Conservation (phyloP, 2,329 filamentous ascomycete genomes). For the Cytospora mali region DNA sequence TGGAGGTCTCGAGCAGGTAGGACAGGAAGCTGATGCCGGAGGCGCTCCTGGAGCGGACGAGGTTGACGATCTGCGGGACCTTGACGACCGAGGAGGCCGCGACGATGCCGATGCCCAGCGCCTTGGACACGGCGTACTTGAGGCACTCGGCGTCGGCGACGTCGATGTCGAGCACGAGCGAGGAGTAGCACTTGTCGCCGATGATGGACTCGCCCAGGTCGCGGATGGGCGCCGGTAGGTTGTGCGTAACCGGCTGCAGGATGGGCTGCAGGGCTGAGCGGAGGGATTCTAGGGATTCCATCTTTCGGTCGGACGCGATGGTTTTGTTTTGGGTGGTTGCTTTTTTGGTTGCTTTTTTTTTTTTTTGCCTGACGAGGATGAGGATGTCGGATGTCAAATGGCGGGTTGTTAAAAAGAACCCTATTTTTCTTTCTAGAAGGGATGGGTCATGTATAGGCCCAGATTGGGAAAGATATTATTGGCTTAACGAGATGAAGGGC, state of each 20-base stretch:
- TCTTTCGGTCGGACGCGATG: constrained; percentile 36
- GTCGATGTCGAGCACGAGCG: constrained; percentile 83
- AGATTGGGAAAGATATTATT: not conserved
- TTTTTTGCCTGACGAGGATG: no score
- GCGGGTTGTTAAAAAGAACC: not conserved
- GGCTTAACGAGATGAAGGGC: not conserved
- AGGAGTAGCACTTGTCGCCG: constrained; percentile 81
- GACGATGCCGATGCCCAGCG: constrained; percentile 90
- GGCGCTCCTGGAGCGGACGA: constrained; percentile 77
- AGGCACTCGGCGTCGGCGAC: constrained; percentile 76
- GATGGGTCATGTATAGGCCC: not conserved
- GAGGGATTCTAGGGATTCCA: constrained; percentile 67
- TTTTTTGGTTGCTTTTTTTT: no score
- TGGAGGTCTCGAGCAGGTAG: constrained; percentile 87
- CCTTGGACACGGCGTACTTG: constrained; percentile 90
- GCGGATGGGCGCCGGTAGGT: constrained; percentile 73
- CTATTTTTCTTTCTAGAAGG: not conserved
- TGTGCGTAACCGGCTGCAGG: constrained; percentile 71
- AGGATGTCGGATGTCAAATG: not conserved
- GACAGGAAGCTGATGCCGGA: constrained; percentile 85
- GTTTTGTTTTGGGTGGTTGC: not conserved
- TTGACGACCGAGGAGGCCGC: constrained; percentile 90
- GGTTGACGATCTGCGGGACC: constrained; percentile 94
- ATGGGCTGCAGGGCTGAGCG: constrained; percentile 67
- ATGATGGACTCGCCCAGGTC: constrained; percentile 78